A percentile compares a stretch with the other conserved stretches of the same genome.
Conservation (phyloP, 177 flowering plant species). For the Vitis hybrid region DNA sequence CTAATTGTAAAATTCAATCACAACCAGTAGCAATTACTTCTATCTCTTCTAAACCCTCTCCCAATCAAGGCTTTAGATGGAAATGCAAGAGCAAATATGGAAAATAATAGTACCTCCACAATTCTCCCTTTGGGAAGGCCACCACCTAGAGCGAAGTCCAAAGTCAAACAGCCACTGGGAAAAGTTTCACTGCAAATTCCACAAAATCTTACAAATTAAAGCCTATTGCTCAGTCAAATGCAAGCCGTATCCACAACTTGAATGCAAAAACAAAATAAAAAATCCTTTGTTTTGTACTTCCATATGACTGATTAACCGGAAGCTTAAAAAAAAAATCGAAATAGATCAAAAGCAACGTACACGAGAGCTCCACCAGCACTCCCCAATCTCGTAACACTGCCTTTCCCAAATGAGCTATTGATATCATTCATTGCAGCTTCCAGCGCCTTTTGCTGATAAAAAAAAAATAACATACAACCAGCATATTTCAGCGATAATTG, state of each 20-base stretch:
- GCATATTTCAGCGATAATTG: too few species aligned
- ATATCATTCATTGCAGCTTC: constrained; percentile 98
- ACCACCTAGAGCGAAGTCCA: constrained; percentile 95
- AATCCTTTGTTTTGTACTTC: background rate
- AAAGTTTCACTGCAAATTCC: constrained; percentile 81
- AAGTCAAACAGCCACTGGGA: constrained; percentile 96
- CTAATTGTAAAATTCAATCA: too few species aligned
- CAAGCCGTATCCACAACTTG: background rate
- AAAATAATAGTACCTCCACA: constrained; percentile 67
- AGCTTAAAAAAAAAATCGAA: background rate
- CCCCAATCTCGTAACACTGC: constrained; percentile 97
- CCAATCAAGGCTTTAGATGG: background rate
- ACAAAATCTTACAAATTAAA: constrained; percentile 5
- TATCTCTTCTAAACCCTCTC: too few species aligned
- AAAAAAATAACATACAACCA: background rate
- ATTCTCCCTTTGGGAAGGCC: constrained; percentile 98
- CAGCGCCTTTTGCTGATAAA: constrained; percentile 83
- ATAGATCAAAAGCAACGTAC: constrained; percentile 43
- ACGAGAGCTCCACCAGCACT: constrained; percentile 99
- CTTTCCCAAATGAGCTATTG: constrained; percentile 95
- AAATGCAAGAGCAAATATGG: background rate
- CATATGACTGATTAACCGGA: background rate
- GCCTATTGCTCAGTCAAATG: background rate
- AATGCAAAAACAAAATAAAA: background rate
- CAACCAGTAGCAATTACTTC: too few species aligned